These are phyloP conservation scores for Mycena floridula DNA, from an alignment of 768 basidiomycete genomes.

Conservation along the genomic window DNA sequence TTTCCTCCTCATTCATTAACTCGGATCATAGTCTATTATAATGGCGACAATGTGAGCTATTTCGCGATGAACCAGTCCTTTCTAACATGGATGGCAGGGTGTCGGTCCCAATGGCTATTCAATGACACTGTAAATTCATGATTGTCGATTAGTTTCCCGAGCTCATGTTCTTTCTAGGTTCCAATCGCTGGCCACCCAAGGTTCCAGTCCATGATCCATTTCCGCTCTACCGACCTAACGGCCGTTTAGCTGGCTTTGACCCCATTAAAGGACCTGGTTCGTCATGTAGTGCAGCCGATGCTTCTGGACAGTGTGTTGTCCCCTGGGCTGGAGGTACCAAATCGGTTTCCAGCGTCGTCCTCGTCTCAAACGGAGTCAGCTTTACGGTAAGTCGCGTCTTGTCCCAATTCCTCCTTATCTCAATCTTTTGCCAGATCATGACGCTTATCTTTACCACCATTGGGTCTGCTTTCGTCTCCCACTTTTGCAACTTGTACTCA, in stretches of 20 bases:
- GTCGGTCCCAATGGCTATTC: slow-evolving; percentile 66
- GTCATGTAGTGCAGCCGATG: slow-evolving; percentile 46
- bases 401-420: neutral
- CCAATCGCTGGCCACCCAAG: slow-evolving; percentile 63
- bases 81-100: slow-evolving; percentile 34
- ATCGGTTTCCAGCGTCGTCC: slow-evolving; percentile 68
- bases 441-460: slow-evolving; percentile 78
- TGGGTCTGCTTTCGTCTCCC: too few relatives aligned
- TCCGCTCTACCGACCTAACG: slow-evolving; percentile 70
- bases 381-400: slow-evolving; percentile 50
- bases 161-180: too few relatives aligned
- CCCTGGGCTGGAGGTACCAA: slow-evolving; percentile 74
- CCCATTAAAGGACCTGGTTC: slow-evolving; percentile 65
- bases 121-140: slow-evolving; percentile 59
- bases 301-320: slow-evolving; percentile 72
- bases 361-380: slow-evolving; percentile 69
- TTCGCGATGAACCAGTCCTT: neutral
- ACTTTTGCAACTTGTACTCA: too few relatives aligned
- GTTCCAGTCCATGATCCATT: too few relatives aligned
- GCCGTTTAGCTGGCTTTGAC: slow-evolving; percentile 69
- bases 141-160: too few relatives aligned
- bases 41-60: slow-evolving; percentile 65
- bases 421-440: slow-evolving; percentile 46
- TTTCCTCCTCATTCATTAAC: slow-evolving; percentile 1
- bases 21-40: slow-evolving; percentile 59